Evolutionary conservation across 2,329 filamentous ascomycete species (phyloP), one percentile per base, ranked within the genome.

Genomic region (Capronia coronata): DNA sequence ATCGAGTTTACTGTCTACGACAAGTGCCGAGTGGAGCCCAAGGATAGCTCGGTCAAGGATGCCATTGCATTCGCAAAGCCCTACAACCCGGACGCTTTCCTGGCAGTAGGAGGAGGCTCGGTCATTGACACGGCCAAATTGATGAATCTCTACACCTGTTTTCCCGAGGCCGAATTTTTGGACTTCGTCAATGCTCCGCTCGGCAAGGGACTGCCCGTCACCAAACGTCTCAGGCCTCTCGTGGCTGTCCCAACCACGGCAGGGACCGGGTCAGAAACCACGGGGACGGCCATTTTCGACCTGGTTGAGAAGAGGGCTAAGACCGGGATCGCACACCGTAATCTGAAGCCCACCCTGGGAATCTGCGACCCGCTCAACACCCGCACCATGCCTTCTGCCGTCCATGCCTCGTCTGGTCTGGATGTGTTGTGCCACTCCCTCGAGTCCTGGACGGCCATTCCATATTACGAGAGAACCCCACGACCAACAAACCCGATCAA

Each of bases 111-210:
- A 14, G 84, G 89, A 60, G 93, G 93, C 30, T 94, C 88, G 32
- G 93, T 97, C 58, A 98, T 98, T 59, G 93, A 98, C 69, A 98
- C 93, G 1, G 91, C 93, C 47, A 98, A 98, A 70, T 77, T 98
- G 49, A 97, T 98, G 90, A 98, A 98, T 65, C 77, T 98, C 0
- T 97, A 97, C 71, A 86, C 84, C 1, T 83, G 81, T 55, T 96
- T 89, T 65, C 90, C 90, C 0, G 86, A 96, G 6, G 91, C 91
- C 27, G 87, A 93, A 61, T 96, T 98, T 65, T 76, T 97, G 29
- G 91, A 98, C 74, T 98, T 98, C 62, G 93, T 98, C 67, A 97
- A 97, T 64, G 91, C 91, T 0, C 93, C 93, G 0, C 73, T 97
- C 0, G 93, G 93, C 51, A 88, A 86, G 55, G 93, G 93, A 2